These are phyloP conservation scores for Dichotomopilus funicola DNA, from an alignment of 2,329 filamentous ascomycete species.

Conservation along the genomic window DNA sequence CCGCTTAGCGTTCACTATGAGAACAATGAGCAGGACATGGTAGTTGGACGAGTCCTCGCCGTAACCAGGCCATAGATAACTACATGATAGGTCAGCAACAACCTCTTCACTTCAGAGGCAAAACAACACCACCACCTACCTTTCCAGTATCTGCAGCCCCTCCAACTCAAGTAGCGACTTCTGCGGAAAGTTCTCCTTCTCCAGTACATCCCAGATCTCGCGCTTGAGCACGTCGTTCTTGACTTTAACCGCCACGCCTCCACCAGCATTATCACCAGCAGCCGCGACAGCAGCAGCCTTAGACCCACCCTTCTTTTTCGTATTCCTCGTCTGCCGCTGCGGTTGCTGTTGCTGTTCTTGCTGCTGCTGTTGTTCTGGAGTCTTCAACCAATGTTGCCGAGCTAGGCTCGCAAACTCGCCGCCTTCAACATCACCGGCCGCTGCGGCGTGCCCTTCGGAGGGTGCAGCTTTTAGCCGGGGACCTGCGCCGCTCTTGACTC, in stretches of 20 bases:
- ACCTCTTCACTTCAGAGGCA: neutral
- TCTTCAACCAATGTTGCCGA: slow-evolving; percentile 75
- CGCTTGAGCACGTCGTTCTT: slow-evolving; percentile 81
- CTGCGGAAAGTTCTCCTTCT: slow-evolving; percentile 71
- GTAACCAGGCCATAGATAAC: slow-evolving; percentile 93
- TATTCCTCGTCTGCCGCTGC: no score
- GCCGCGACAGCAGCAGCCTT: no score
- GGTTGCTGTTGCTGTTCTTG: no score
- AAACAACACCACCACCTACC: slow-evolving; percentile 24
- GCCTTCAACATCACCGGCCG: slow-evolving; percentile 62
- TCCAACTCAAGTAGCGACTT: slow-evolving; percentile 77
- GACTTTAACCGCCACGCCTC: slow-evolving; percentile 47
- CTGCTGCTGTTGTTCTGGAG: slow-evolving; percentile 28
- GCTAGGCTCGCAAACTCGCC: slow-evolving; percentile 71
- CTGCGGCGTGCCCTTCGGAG: slow-evolving; percentile 44
- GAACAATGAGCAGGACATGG: slow-evolving; percentile 78
- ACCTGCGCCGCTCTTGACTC: slow-evolving; percentile 46
- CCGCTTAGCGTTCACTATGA: slow-evolving; percentile 83
- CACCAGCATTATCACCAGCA: no score
- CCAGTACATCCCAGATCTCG: slow-evolving; percentile 82
- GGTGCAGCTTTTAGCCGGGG: slow-evolving; percentile 34
- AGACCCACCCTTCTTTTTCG: no score
- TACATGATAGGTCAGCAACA: slow-evolving; percentile 32
- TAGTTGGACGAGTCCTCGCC: slow-evolving; percentile 83
- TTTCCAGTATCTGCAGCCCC: slow-evolving; percentile 83